Evolutionary conservation across 2,329 filamentous ascomycete species (phyloP).

Genomic region (Scleromitrula shiraiana): DNA sequence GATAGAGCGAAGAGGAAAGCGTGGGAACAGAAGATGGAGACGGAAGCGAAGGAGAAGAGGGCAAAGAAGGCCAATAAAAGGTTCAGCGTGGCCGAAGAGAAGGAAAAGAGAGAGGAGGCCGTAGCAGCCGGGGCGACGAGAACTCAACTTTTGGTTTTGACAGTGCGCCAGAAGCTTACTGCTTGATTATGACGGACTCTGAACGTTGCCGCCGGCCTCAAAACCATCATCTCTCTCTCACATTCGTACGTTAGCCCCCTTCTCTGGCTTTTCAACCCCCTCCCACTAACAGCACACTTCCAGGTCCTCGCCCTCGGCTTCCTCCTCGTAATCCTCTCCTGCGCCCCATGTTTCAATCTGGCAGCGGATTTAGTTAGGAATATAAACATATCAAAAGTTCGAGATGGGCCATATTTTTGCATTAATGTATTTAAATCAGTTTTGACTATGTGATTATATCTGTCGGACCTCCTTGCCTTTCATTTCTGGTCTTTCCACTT

Average conservation of each 20-base stretch:
- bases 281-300: too few species aligned
- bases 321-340: too few species aligned
- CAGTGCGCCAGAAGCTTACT: neutral
- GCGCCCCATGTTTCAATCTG: too few species aligned
- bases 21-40: neutral
- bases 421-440: neutral
- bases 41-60: neutral
- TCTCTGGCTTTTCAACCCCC: too few species aligned
- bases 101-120: neutral
- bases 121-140: neutral
- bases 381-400: neutral
- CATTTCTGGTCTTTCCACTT: slow-evolving; percentile 84
- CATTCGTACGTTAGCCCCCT: too few species aligned
- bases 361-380: too few species aligned
- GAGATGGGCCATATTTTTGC: neutral
- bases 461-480: slow-evolving; percentile 67
- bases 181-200: too few species aligned
- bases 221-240: too few species aligned
- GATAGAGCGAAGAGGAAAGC: neutral
- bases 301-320: too few species aligned
- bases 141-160: neutral
- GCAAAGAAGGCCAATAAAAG: neutral
- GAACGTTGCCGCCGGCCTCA: too few species aligned
- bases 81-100: neutral
- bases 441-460: slow-evolving; percentile 20